Conservation (phyloP, 805 yeast genomes). For the Komagataella phaffii region DNA sequence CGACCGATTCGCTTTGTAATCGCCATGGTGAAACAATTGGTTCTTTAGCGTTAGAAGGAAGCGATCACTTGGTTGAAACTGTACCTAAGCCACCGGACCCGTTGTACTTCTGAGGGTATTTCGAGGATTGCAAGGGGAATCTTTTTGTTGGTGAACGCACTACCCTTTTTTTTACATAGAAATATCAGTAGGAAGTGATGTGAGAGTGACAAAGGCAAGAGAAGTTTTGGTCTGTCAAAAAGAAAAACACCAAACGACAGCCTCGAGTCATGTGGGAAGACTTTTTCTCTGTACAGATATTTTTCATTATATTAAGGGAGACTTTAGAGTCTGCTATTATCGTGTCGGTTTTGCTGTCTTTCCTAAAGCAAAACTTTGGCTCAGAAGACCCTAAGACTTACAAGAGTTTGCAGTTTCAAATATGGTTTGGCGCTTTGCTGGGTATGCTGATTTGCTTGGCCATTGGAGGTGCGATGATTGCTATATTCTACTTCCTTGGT, state of each 20-base stretch:
- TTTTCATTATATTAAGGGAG: slow-evolving; percentile 61
- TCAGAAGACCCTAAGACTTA: slow-evolving; percentile 21
- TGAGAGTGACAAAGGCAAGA: neutral
- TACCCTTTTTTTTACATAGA: neutral
- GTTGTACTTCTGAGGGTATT: neutral
- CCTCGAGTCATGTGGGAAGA: slow-evolving; percentile 22
- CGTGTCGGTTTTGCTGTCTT: slow-evolving; percentile 59
- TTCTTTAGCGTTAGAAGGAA: neutral
- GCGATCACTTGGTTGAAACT: neutral
- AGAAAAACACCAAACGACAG: neutral
- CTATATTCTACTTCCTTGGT: slow-evolving; percentile 63
- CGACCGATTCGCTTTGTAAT: slow-evolving; percentile 66
- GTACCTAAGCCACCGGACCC: neutral
- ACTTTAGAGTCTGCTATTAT: slow-evolving; percentile 68
- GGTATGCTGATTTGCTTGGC: slow-evolving; percentile 61
- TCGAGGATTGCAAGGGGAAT: neutral
- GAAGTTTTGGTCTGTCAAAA: neutral
- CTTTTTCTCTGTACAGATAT: slow-evolving; percentile 58
- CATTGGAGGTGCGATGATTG: slow-evolving; percentile 61
- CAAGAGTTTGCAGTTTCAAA: slow-evolving; percentile 44
- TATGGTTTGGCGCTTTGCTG: slow-evolving; percentile 67
- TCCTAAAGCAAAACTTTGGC: slow-evolving; percentile 46
- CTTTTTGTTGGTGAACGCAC: neutral
- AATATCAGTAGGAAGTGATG: too few species aligned
- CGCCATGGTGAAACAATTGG: slow-evolving; percentile 36